Evolutionary conservation across 2,329 filamentous ascomycete species (phyloP).

Genomic region (Westerdykella sp.): DNA sequence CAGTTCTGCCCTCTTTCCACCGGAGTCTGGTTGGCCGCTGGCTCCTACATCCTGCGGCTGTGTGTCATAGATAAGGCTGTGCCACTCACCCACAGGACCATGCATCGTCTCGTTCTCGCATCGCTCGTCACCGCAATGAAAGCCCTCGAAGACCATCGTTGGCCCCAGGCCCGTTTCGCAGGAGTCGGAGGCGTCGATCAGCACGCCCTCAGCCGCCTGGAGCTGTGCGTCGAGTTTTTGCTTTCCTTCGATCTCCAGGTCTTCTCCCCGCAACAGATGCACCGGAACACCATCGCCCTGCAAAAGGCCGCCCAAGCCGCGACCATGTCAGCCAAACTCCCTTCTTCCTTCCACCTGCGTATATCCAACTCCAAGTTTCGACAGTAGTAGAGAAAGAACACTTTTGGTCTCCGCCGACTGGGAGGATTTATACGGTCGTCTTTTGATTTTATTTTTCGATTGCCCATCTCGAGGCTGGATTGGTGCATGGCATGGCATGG

Average conservation of each 20-base stretch:
- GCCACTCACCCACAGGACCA: conserved; percentile 74
- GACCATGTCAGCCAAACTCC: conserved; percentile 28
- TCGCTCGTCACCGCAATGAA: conserved; percentile 87
- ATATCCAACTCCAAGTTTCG: conserved; percentile 23
- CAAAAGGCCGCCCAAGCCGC: conserved; percentile 38
- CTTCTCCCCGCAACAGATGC: conserved; percentile 30
- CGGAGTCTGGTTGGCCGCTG: conserved; percentile 85
- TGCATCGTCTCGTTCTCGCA: conserved; percentile 78
- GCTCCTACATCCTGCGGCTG: conserved; percentile 78
- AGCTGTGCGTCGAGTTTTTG: conserved; percentile 61
- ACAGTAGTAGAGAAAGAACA: conserved; percentile 3
- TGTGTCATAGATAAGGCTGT: conserved; percentile 68
- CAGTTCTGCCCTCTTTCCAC: conserved; percentile 90
- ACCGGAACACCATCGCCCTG: conserved; percentile 28
- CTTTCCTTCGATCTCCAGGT: conserved; percentile 39
- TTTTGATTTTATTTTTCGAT: no score
- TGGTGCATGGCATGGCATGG: background rate
- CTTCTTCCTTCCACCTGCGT: conserved; percentile 29
- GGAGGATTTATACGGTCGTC: no score
- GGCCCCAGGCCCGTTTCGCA: conserved; percentile 75
- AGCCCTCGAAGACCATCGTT: conserved; percentile 85
- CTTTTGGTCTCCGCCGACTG: background rate
- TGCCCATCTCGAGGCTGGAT: background rate
- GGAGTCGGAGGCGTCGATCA: conserved; percentile 84
- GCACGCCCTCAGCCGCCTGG: conserved; percentile 71